phyloP scores from a whole-genome alignment of 2,329 filamentous ascomycete species.

The Aspergillus fumigatus region DNA sequence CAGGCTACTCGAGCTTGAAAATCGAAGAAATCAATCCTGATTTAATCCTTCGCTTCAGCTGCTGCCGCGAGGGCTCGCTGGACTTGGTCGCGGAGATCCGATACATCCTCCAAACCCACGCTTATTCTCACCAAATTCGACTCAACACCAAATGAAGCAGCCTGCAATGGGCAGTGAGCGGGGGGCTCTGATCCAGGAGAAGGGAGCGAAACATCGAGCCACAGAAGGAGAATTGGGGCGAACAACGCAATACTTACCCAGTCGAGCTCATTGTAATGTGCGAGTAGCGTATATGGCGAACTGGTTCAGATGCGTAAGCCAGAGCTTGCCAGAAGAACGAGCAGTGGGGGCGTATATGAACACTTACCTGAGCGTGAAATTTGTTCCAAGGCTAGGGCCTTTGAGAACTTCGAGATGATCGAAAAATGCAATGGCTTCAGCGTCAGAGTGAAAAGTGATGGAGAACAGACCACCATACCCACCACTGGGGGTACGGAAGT shows the following conservation, averaged over 20 bases:
- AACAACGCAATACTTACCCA: constrained; percentile 55
- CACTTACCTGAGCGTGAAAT: constrained; percentile 73
- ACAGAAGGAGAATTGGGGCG: background rate
- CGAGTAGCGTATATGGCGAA: constrained; percentile 85
- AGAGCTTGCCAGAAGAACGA: background rate
- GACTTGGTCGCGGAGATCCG: constrained; percentile 61
- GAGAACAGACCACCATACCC: constrained; percentile 90
- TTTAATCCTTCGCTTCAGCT: constrained; percentile 14
- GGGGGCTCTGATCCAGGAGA: background rate
- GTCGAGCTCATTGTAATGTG: constrained; percentile 87
- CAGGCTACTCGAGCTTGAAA: constrained; percentile 8
- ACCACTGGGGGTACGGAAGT: constrained; percentile 65
- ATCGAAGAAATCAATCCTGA: background rate
- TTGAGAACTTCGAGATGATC: constrained; percentile 84
- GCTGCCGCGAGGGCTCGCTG: constrained; percentile 63
- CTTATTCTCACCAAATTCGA: constrained; percentile 78
- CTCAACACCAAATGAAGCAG: constrained; percentile 73
- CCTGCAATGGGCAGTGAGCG: constrained; percentile 40
- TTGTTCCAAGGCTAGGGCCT: constrained; percentile 90
- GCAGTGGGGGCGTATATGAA: background rate
- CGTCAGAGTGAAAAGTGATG: constrained; percentile 67
- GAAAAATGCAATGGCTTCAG: constrained; percentile 75
- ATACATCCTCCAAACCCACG: constrained; percentile 78
- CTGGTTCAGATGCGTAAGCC: constrained; percentile 31
- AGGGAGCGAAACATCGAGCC: background rate